Percentiles rank a stretch among this genome's conserved stretches.
Evolutionary conservation across 495 filamentous ascomycete species (phyloP).

Genomic region (Trichoderma parareesei): DNA sequence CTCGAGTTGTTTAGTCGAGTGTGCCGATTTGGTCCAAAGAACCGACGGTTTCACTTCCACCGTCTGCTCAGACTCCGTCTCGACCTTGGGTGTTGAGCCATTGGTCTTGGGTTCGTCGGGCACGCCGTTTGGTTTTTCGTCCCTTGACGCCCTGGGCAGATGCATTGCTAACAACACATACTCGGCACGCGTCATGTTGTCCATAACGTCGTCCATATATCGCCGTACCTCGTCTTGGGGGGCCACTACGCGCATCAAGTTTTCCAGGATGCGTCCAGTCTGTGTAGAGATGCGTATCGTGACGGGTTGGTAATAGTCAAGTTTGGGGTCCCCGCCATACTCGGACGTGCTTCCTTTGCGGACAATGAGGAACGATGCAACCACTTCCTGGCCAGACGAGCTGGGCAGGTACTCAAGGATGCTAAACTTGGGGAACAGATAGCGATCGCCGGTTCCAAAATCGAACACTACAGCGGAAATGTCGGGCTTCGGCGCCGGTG

Average conservation of each 20-base stretch:
- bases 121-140: slow-evolving; percentile 16
- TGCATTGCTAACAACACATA: slow-evolving; percentile 61
- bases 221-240: slow-evolving; percentile 67
- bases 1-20: background rate
- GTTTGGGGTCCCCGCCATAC: slow-evolving; percentile 42
- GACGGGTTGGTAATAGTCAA: slow-evolving; percentile 84
- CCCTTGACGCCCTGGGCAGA: slow-evolving; percentile 43
- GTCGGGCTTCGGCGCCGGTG: slow-evolving; percentile 47
- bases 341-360: slow-evolving; percentile 48
- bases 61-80: slow-evolving; percentile 15
- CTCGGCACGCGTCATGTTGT: slow-evolving; percentile 59
- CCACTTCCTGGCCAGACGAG: slow-evolving; percentile 35
- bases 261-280: slow-evolving; percentile 56
- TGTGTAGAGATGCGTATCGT: slow-evolving; percentile 67
- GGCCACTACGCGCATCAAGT: slow-evolving; percentile 69
- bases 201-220: slow-evolving; percentile 82
- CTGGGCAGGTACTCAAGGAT: slow-evolving; percentile 62
- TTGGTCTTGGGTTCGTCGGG: slow-evolving; percentile 15
- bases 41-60: slow-evolving; percentile 23
- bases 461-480: slow-evolving; percentile 75
- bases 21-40: slow-evolving; percentile 26
- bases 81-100: slow-evolving; percentile 18
- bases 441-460: slow-evolving; percentile 81
- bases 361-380: slow-evolving; percentile 60
- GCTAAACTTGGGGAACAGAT: slow-evolving; percentile 77